Conservation (phyloP, 208 protist species). For the Phytomonas francai region DNA sequence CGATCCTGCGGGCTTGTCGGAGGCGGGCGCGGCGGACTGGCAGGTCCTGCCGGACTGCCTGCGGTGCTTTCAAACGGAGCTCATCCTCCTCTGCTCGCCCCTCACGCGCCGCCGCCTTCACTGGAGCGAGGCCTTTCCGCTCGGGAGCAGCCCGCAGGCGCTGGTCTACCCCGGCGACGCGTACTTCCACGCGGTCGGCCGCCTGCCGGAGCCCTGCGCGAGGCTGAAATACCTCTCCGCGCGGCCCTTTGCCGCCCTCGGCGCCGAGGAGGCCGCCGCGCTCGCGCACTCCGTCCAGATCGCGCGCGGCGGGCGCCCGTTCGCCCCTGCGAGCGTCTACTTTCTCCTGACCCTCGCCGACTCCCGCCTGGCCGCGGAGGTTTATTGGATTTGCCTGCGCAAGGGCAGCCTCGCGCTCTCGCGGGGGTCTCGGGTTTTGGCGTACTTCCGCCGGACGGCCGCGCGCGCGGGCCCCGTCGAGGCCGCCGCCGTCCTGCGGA, state of each 20-base stretch:
- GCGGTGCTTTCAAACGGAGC: constrained; percentile 90
- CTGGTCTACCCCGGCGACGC: constrained; percentile 68
- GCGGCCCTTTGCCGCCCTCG: constrained; percentile 7
- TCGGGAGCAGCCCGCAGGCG: constrained; percentile 27
- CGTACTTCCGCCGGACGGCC: constrained; percentile 24
- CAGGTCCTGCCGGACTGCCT: constrained; percentile 86
- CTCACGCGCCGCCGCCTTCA: constrained; percentile 61
- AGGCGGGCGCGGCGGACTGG: constrained; percentile 92
- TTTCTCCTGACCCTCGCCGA: constrained; percentile 54
- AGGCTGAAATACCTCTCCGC: constrained; percentile 29
- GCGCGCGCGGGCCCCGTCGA: constrained; percentile 23
- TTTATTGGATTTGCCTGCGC: constrained; percentile 53
- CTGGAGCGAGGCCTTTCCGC: background rate
- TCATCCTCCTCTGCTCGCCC: constrained; percentile 42
- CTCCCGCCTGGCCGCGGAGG: constrained; percentile 56
- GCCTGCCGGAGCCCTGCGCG: constrained; percentile 28
- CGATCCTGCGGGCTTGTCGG: constrained; percentile 80
- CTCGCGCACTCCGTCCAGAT: constrained; percentile 24
- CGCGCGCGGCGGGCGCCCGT: background rate
- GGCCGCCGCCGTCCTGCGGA: constrained; percentile 37
- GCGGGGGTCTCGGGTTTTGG: constrained; percentile 32
- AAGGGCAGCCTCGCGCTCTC: constrained; percentile 46
- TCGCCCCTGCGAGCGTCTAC: background rate
- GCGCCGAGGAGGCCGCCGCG: constrained; percentile 24
- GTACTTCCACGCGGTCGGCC: constrained; percentile 11